Base-by-base conservation (phyloP, 164 flowering plant species). In the Umbilicus rupestris region DNA sequence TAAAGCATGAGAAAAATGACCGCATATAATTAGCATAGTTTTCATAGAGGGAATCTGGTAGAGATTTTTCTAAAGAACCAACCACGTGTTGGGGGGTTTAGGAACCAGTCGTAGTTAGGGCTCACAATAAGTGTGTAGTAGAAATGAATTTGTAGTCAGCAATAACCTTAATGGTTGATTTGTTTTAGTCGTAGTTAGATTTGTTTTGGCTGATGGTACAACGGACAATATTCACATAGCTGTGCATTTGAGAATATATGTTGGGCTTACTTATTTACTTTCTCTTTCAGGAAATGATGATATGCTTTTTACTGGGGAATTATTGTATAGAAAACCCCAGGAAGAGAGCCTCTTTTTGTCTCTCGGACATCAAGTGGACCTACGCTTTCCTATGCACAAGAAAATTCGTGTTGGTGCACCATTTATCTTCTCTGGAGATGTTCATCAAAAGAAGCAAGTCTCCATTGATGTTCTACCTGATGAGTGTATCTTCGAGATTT, bases 401-500 rank as follows among this genome's bases (percentile, higher is more conserved):
- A 80, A 82, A 71, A 79, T 83, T 67, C 83, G 90, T 19, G 59
- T 83, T 76, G 73, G 63, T 64, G 87, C 80, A 63, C 85, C 85
- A 0, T 75, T 80, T 73, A 62, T 79, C 39, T 66, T 79, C 73
- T 49, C 65, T 64, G 78, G 64, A 52, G 83, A 76, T 16, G 60
- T 77, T 67, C 78, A 63, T 71, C 74, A 70, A 71, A 68, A 77
- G 69, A 71, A 78, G 76, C 72, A 70, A 42, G 69, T 72, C 15
- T 84, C 89, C 17, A 81, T 89, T 70, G 92, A 89, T 26, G 78
- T 77, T 70, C 84, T 89, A 41, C 92, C 92, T 0, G 92, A 89
- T 65, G 96, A 89, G 70, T 87, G 92, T 70, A 83, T 89, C 46
- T 87, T 85, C 72, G 96, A 89, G 80, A 78, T 89, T 67, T 77